Base-by-base conservation (phyloP, 768 basidiomycete genomes). In the Neoboletus magnificus region DNA sequence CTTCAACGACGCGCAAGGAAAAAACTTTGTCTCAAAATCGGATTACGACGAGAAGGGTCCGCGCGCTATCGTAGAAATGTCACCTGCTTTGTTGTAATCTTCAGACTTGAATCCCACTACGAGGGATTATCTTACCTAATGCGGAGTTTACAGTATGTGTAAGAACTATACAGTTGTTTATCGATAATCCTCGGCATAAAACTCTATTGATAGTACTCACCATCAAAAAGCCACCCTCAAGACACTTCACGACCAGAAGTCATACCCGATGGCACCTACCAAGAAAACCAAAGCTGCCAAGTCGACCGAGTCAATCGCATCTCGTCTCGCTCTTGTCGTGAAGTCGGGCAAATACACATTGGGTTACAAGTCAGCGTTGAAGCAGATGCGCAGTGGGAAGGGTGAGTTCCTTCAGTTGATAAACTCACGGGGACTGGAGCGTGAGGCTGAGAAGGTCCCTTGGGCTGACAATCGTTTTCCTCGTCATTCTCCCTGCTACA, bases 401-500 rank as follows among this genome's bases (percentile, higher is more conserved):
- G 93, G 96, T 98, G 75, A 82, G 93, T 70, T 69, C 68, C 54
- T 52, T 54, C 50, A 10, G 13, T 58, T 52, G 60, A 65, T 75
- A 74, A 73, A 81, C 77, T 82, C 82, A 73, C 80, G 84, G 90
- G 91, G 92, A 85, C 92, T 93, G 92, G 92, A 93, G 92, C 92
- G 79, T 82, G 79, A 87, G 82, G 93, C 93, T 94, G 93, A 94
- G 93, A 95, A 96, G 92, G 92, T 93, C 90, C 91, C 89, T 89
- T 84, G 76, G 75, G 77, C 90, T 93, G 72, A 93, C 76, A 41
- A 52, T 57, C 27, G 58, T 46, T 64, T 59, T 70, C 62, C 52
- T 50, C 66, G 48, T 64, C 52, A 60, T 49, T 68, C 62, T 56
- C 40, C 61, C 49, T 46, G 45, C 16, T 36, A 35, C 40, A 39